These are phyloP conservation scores for Amborella trichopoda DNA, from an alignment of 164 flowering plant species.

Conservation along the genomic window DNA sequence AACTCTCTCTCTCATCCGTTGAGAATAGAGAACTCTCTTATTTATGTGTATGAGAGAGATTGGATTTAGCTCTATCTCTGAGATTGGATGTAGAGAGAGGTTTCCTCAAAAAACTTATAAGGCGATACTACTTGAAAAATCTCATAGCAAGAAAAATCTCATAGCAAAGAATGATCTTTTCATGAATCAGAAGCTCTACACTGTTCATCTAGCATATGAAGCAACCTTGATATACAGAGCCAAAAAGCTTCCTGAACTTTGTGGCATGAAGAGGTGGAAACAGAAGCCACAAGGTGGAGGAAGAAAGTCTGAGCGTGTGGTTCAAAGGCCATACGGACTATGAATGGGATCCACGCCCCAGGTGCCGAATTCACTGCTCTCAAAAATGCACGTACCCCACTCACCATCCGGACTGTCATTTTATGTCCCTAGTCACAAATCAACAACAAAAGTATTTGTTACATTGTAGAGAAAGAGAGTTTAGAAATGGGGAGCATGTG, in stretches of 20 bases:
- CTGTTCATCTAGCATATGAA: slow-evolving; percentile 29
- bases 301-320: slow-evolving; percentile 52
- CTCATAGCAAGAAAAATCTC: no score
- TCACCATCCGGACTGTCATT: slow-evolving; percentile 27
- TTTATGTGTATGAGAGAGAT: no score
- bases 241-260: slow-evolving; percentile 46
- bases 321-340: slow-evolving; percentile 48
- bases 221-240: slow-evolving; percentile 54
- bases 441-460: neutral
- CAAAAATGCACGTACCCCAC: slow-evolving; percentile 40
- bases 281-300: slow-evolving; percentile 40
- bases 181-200: slow-evolving; percentile 2
- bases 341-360: slow-evolving; percentile 64
- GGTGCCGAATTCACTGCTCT: slow-evolving; percentile 65
- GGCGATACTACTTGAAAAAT: no score
- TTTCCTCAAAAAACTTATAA: no score
- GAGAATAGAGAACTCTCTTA: no score
- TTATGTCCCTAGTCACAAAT: slow-evolving; percentile 35
- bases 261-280: slow-evolving; percentile 26
- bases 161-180: slow-evolving; percentile 3
- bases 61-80: no score
- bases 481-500: neutral
- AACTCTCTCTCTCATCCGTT: no score
- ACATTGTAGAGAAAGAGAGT: neutral
- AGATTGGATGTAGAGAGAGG: no score